phyloP scores from a whole-genome alignment of 208 protist genomes.

The Porcisia deanei region DNA sequence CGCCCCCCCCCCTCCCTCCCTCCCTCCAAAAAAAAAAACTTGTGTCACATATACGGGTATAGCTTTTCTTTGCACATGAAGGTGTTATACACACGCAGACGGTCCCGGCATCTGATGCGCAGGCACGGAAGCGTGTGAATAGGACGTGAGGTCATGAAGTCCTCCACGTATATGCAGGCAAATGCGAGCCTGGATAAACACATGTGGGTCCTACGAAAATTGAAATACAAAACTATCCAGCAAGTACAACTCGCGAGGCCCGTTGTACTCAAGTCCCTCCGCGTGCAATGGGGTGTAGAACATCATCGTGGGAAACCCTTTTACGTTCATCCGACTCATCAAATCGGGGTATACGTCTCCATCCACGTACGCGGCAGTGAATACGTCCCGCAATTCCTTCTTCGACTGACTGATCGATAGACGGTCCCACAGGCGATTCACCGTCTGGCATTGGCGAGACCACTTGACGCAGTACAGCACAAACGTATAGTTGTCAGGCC shows the following conservation, averaged over 20 bases:
- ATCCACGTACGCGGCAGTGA: slow-evolving; percentile 66
- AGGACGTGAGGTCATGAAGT: neutral
- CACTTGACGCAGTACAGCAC: slow-evolving; percentile 78
- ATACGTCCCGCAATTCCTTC: slow-evolving; percentile 51
- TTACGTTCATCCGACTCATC: slow-evolving; percentile 43
- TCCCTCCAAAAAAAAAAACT: too few relatives aligned
- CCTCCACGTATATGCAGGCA: neutral
- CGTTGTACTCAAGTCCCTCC: slow-evolving; percentile 61
- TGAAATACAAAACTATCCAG: slow-evolving; percentile 86
- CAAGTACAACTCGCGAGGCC: slow-evolving; percentile 38
- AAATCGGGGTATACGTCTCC: slow-evolving; percentile 58
- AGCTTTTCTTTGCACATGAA: too few relatives aligned
- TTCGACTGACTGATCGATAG: slow-evolving; percentile 73
- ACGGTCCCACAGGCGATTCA: slow-evolving; percentile 49
- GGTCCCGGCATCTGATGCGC: neutral
- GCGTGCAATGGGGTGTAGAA: slow-evolving; percentile 76
- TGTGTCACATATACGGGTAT: too few relatives aligned
- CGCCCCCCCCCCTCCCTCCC: too few relatives aligned
- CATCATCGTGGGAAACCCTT: slow-evolving; percentile 56
- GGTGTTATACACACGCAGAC: too few relatives aligned
- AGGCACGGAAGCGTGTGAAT: neutral
- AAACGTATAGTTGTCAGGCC: slow-evolving; percentile 59
- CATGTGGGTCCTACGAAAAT: slow-evolving; percentile 39
- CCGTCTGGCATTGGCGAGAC: slow-evolving; percentile 46
- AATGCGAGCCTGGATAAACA: neutral